These are phyloP conservation scores for Lentinula edodes DNA, from an alignment of 768 basidiomycete genomes.

Conservation along the genomic window DNA sequence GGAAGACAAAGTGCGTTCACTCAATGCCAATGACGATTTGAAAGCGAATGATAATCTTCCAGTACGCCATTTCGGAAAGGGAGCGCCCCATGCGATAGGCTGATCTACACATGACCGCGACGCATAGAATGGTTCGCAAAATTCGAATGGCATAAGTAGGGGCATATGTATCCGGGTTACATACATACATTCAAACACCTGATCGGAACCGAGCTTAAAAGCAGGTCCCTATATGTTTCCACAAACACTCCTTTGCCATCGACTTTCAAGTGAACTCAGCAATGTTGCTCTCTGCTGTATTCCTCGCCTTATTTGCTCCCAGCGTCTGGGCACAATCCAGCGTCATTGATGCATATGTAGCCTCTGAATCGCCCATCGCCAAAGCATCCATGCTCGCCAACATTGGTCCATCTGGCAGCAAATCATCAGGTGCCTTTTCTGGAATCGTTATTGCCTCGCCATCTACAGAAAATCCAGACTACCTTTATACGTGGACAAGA, in stretches of 20 bases:
- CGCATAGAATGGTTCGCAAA: too few species aligned
- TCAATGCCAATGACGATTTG: too few species aligned
- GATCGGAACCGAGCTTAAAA: not conserved
- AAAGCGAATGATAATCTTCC: too few species aligned
- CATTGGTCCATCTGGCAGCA: constrained; percentile 54
- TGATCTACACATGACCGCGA: too few species aligned
- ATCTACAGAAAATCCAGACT: constrained; percentile 41
- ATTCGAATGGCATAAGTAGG: too few species aligned
- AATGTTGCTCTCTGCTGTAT: not conserved
- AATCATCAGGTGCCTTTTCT: constrained; percentile 45
- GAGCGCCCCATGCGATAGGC: too few species aligned
- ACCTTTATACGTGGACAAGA: constrained; percentile 65
- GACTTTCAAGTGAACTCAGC: not conserved
- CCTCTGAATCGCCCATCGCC: constrained; percentile 52
- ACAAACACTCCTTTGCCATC: not conserved
- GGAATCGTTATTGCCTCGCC: constrained; percentile 49
- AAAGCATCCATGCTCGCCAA: constrained; percentile 67
- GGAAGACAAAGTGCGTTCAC: too few species aligned
- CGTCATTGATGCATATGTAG: constrained; percentile 44
- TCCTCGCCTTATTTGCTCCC: not conserved
- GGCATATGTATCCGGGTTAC: too few species aligned
- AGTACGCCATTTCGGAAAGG: too few species aligned
- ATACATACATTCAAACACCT: not conserved
- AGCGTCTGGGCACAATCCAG: constrained; percentile 1
- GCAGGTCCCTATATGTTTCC: not conserved